Evolutionary conservation across 2,329 filamentous ascomycete species (phyloP).

Genomic region (Apiospora sp.): DNA sequence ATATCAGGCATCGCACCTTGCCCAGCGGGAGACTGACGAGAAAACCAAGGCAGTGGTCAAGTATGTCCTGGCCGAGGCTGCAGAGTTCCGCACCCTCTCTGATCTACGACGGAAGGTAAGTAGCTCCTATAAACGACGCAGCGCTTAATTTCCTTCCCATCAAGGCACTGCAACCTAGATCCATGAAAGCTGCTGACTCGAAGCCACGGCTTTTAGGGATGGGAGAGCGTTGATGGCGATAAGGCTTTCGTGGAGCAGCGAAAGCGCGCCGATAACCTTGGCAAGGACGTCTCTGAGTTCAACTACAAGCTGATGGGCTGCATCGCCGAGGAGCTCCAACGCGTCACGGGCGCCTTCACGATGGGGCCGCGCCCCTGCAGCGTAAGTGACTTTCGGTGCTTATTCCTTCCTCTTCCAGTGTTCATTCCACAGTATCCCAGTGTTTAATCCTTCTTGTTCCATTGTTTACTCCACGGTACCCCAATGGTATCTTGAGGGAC

Average conservation of each 20-base stretch:
- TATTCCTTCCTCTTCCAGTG: too few relatives aligned
- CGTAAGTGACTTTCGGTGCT: slow-evolving; percentile 23
- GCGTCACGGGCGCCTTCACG: slow-evolving; percentile 42
- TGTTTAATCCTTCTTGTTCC: too few relatives aligned
- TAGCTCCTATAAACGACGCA: not conserved
- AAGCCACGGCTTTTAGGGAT: not conserved
- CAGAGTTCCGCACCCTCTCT: slow-evolving; percentile 8
- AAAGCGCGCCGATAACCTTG: not conserved
- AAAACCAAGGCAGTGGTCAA: not conserved
- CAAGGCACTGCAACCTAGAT: not conserved
- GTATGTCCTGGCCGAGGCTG: not conserved
- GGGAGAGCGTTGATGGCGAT: slow-evolving; percentile 20
- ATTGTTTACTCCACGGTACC: too few relatives aligned
- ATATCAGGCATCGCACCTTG: not conserved
- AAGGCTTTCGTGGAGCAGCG: slow-evolving; percentile 17
- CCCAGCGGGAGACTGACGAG: not conserved
- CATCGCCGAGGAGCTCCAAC: slow-evolving; percentile 53
- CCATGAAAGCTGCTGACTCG: not conserved
- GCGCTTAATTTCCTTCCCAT: not conserved
- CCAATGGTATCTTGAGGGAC: too few relatives aligned
- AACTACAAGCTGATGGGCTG: slow-evolving; percentile 53
- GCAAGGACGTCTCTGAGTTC: slow-evolving; percentile 20
- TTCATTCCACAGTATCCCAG: too few relatives aligned
- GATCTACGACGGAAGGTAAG: slow-evolving; percentile 6
- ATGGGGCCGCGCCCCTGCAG: slow-evolving; percentile 26